A percentile compares a stretch with the other conserved stretches of the same genome.
Conservation (phyloP, 2,329 filamentous ascomycete species). For the Talaromyces marneffei region DNA sequence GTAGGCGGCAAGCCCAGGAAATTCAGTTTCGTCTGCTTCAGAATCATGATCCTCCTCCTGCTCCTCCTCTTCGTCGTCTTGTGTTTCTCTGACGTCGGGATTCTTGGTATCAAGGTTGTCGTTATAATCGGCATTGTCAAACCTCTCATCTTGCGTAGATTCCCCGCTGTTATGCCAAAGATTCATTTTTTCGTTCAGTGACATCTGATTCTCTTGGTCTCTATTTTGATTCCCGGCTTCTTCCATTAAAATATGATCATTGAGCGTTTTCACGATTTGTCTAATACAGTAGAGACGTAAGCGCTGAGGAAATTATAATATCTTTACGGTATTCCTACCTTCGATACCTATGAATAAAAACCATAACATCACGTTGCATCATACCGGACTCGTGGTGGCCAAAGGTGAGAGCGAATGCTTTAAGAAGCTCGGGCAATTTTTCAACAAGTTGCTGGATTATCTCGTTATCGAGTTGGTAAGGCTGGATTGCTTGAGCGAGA, state of each 20-base stretch:
- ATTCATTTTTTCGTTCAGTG: constrained; percentile 6
- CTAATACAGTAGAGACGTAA: background rate
- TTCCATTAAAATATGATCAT: background rate
- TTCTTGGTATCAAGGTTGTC: background rate
- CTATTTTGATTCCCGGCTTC: background rate
- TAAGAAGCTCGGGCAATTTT: constrained; percentile 6
- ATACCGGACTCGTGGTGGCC: background rate
- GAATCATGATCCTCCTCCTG: background rate
- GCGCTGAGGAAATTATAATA: background rate
- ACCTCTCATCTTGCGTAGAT: background rate
- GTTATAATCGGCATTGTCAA: background rate
- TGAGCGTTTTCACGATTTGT: constrained; percentile 1
- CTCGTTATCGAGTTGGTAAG: background rate
- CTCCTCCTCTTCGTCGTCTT: background rate
- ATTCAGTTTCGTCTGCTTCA: constrained; percentile 1
- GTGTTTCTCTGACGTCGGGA: background rate
- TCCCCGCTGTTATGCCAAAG: background rate
- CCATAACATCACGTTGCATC: constrained; percentile 13
- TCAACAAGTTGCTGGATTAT: background rate
- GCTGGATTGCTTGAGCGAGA: constrained; percentile 1
- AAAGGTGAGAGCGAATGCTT: constrained; percentile 9
- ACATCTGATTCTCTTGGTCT: constrained; percentile 1
- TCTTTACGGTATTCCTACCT: background rate
- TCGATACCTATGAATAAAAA: constrained; percentile 12
- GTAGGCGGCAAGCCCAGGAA: constrained; percentile 3